A percentile compares a stretch with the other conserved stretches of the same genome.
These are phyloP conservation scores for Aspergillus calidoustus DNA, from an alignment of 2,329 filamentous ascomycete species.

Conservation along the genomic window DNA sequence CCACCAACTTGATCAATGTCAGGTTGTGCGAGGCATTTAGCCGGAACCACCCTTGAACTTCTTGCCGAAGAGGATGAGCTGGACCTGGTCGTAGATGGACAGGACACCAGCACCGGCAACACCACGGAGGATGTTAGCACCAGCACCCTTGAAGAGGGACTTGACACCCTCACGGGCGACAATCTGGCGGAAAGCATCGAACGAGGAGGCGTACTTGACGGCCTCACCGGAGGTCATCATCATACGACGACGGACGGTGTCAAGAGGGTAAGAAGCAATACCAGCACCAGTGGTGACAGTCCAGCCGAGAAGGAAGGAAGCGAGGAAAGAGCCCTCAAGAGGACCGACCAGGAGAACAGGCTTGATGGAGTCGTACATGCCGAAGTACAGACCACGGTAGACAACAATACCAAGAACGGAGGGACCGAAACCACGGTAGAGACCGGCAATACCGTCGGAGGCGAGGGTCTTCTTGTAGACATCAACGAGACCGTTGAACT, in stretches of 20 bases:
- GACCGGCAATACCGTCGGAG: conserved; percentile 97
- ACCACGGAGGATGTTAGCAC: conserved; percentile 99
- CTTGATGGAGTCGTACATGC: conserved; percentile 99
- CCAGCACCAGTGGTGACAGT: conserved; percentile 99
- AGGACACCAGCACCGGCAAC: conserved; percentile 99
- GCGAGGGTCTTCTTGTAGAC: conserved; percentile 99
- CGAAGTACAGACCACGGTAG: conserved; percentile 99
- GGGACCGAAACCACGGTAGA: conserved; percentile 99
- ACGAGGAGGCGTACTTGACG: conserved; percentile 98
- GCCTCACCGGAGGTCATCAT: conserved; percentile 98
- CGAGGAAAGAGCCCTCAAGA: conserved; percentile 98
- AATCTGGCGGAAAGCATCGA: conserved; percentile 96
- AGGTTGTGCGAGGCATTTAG: conserved; percentile 34
- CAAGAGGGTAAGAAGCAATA: conserved; percentile 99
- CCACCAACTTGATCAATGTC: conserved; percentile 23
- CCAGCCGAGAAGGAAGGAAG: conserved; percentile 99
- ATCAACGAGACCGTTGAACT: conserved; percentile 99
- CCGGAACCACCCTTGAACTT: conserved; percentile 64
- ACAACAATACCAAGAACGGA: conserved; percentile 99
- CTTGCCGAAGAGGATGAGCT: conserved; percentile 99
- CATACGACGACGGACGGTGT: conserved; percentile 99
- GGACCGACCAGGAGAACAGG: conserved; percentile 88
- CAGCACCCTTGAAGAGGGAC: conserved; percentile 99
- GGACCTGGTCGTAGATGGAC: conserved; percentile 99
- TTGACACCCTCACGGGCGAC: conserved; percentile 94